Base-by-base conservation (phyloP, 306 rosid species). In the barrel medic (Medicago truncatula) region DNA sequence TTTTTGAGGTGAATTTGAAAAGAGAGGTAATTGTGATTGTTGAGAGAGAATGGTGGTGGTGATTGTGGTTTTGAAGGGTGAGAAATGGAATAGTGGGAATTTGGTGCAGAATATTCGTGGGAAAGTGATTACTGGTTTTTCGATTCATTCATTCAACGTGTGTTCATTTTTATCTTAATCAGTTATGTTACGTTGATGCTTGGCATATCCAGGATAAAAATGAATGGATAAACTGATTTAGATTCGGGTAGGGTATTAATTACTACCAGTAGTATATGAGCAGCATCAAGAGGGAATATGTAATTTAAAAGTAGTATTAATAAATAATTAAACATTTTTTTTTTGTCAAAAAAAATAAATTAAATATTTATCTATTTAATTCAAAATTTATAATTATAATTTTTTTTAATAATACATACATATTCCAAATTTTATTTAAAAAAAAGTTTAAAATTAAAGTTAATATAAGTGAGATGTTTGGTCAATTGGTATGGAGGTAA, bases 31-130 rank as follows among this genome's bases (percentile, higher is more conserved):
- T 21, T 21, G 23, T 21, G 28, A 25, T 25, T 25, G 28, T 25
- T 1, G 13, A 47, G 5, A 14, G 47, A 11, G 47, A 44, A 61
- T 14, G 43, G 12, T 28, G 43, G 20, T 56, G 59, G 5, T 50
- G 54, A 2, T 50, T 17, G 54, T n/a, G 54, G 8, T 13, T 61
- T 14, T 25, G 36, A 73, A 47, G 7, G 13, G 9, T 20, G 1
- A 2, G 1, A 17, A 41, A 41, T 20, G 38, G 53, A 65, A 17
- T 18, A 8, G 49, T 3, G 44, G 6, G 60, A 7, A 63, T 3
- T 57, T 54, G 9, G 58, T 7, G 61, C 25, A 69, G 81, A 77
- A 77, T 69, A 77, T 77, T 77, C 76, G 46, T 28, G 31, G 40
- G 13, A 18, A 59, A 60, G 63, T 58, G n/a, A 1, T 58, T 4